phyloP scores from a whole-genome alignment of 108 stramenopile species.

The Schizochytrium sp. region DNA sequence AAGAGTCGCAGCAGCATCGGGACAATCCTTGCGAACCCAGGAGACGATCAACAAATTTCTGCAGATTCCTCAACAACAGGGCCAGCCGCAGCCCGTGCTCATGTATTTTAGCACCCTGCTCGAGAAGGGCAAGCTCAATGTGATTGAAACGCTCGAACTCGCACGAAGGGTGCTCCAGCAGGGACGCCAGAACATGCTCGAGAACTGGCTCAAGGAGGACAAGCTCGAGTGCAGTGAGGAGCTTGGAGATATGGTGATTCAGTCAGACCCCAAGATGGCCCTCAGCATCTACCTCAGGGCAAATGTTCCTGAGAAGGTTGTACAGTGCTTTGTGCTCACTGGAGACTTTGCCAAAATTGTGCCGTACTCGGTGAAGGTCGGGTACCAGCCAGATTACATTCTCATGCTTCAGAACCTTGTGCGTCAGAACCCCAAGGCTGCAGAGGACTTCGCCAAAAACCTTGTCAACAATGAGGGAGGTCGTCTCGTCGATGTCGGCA shows the following conservation, averaged over 20 bases:
- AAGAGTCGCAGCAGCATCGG: constrained; percentile 85
- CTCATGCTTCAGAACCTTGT: constrained; percentile 96
- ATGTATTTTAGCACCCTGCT: constrained; percentile 97
- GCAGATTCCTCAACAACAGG: constrained; percentile 95
- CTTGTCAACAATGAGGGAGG: constrained; percentile 93
- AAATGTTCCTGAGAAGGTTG: constrained; percentile 95
- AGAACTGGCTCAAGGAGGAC: constrained; percentile 99
- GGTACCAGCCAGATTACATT: constrained; percentile 95
- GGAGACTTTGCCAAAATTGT: constrained; percentile 99
- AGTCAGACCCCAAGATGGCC: constrained; percentile 93
- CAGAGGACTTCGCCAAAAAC: constrained; percentile 94
- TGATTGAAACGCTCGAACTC: constrained; percentile 96
- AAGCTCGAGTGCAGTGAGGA: constrained; percentile 92
- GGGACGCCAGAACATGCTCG: constrained; percentile 92
- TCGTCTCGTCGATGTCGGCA: constrained; percentile 93
- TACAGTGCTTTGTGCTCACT: constrained; percentile 96
- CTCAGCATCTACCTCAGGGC: constrained; percentile 95
- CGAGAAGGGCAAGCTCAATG: constrained; percentile 93
- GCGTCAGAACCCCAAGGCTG: constrained; percentile 96
- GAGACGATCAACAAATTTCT: constrained; percentile 97
- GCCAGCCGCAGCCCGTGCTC: constrained; percentile 94
- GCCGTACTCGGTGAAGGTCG: constrained; percentile 93
- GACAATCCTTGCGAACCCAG: constrained; percentile 90
- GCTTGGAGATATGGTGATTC: constrained; percentile 97
- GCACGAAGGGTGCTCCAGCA: constrained; percentile 95